A percentile compares a stretch with the other conserved stretches of the same genome.
phyloP scores from a whole-genome alignment of 805 yeast genomes.

The Pichia scutulata region DNA sequence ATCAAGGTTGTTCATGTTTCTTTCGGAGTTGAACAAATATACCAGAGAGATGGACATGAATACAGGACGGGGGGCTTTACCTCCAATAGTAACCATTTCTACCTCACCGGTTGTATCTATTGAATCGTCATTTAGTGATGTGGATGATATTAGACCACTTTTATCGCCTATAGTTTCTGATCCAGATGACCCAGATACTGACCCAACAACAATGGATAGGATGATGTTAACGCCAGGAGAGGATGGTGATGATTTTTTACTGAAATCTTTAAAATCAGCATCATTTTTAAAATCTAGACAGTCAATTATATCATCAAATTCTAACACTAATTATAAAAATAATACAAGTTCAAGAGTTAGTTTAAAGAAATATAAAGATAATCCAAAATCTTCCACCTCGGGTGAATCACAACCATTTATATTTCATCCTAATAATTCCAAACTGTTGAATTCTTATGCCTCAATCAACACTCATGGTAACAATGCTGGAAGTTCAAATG shows the following conservation, averaged over 20 bases:
- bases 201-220: neutral
- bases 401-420: neutral
- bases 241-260: conserved; percentile 5
- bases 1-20: neutral
- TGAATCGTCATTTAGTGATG: neutral
- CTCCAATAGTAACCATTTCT: neutral
- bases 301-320: neutral
- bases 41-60: neutral
- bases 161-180: conserved; percentile 7
- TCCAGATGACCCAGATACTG: conserved; percentile 2
- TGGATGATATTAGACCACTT: conserved; percentile 3
- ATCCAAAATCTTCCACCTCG: neutral
- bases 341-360: neutral
- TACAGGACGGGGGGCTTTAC: neutral
- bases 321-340: neutral
- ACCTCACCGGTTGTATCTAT: neutral
- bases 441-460: neutral
- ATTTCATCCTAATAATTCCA: conserved; percentile 2
- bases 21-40: neutral
- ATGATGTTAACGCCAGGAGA: conserved; percentile 3
- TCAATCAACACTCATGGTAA: neutral
- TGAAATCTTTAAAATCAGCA: conserved; percentile 5
- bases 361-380: conserved; percentile 2
- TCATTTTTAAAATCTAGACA: conserved; percentile 1
- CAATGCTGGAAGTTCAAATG: neutral